Percentiles rank a stretch among this genome's conserved stretches.
These are phyloP conservation scores for Candida glaebosa DNA, from an alignment of 805 yeast genomes.

Conservation along the genomic window DNA sequence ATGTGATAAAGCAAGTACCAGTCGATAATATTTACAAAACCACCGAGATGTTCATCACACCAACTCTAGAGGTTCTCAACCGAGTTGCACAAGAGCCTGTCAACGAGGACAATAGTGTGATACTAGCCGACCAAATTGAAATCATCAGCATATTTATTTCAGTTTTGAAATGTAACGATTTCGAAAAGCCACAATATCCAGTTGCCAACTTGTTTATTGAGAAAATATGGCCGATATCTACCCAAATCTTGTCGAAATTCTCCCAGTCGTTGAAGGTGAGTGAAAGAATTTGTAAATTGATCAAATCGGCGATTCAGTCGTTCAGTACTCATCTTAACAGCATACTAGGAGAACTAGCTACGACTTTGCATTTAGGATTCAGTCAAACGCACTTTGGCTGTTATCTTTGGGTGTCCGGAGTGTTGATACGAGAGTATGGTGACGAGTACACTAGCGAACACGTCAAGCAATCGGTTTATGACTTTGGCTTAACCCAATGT, in stretches of 20 bases:
- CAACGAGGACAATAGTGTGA: conserved; percentile 38
- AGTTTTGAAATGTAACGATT: conserved; percentile 49
- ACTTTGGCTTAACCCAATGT: conserved; percentile 68
- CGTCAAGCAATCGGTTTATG: conserved; percentile 62
- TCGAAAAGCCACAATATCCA: conserved; percentile 41
- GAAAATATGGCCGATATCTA: conserved; percentile 56
- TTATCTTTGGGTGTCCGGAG: conserved; percentile 87
- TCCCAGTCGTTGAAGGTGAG: conserved; percentile 63
- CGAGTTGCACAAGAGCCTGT: conserved; percentile 16
- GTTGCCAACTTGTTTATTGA: conserved; percentile 51
- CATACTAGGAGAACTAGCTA: conserved; percentile 62
- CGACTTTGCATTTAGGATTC: conserved; percentile 67
- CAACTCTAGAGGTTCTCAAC: conserved; percentile 51
- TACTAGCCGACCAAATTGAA: conserved; percentile 68
- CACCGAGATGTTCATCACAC: conserved; percentile 60
- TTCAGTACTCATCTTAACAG: conserved; percentile 55
- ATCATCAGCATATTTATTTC: conserved; percentile 58
- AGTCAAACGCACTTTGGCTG: conserved; percentile 70
- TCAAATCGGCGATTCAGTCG: conserved; percentile 62
- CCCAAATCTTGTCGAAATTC: conserved; percentile 46
- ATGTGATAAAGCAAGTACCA: conserved; percentile 65
- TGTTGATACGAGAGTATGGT: conserved; percentile 69
- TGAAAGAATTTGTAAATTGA: conserved; percentile 69
- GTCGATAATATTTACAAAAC: conserved; percentile 50
- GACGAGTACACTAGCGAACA: conserved; percentile 47